A percentile compares a stretch with the other conserved stretches of the same genome.
phyloP scores from a whole-genome alignment of 75 land plant genomes.

The Picea glauca region DNA sequence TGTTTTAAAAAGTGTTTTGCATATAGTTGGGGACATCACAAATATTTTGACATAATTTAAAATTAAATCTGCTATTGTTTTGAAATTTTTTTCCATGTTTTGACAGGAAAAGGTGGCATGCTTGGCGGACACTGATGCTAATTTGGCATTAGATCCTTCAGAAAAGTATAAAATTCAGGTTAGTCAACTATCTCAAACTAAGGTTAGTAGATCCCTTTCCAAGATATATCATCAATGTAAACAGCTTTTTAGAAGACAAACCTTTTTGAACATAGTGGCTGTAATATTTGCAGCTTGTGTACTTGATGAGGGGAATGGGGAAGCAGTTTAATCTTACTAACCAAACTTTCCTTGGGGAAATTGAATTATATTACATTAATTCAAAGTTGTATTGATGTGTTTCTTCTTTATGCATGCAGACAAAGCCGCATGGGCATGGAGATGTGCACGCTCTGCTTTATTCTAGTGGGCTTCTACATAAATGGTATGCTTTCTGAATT shows the following conservation, averaged over 20 bases:
- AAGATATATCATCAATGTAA: not conserved
- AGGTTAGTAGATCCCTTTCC: not conserved
- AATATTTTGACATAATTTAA: not conserved
- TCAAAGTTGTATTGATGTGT: not conserved
- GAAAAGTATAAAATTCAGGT: slow-evolving; percentile 86
- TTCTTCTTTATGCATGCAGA: slow-evolving; percentile 34
- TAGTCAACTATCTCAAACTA: not conserved
- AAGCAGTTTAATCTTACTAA: not conserved
- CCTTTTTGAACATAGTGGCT: not conserved
- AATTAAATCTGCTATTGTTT: not conserved
- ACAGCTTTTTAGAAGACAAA: not conserved
- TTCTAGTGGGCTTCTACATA: slow-evolving; percentile 75
- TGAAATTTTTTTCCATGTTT: not conserved
- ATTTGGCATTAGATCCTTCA: slow-evolving; percentile 77
- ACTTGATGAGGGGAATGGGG: not conserved
- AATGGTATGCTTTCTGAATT: slow-evolving; percentile 50
- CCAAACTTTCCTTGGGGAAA: not conserved
- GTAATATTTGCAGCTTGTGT: not conserved
- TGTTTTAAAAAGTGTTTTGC: not conserved
- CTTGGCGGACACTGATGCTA: slow-evolving; percentile 82
- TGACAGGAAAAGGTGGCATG: slow-evolving; percentile 97
- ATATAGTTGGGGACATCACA: not conserved
- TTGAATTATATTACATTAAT: slow-evolving; percentile 5
- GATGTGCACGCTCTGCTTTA: slow-evolving; percentile 90
- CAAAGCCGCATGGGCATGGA: slow-evolving; percentile 99